Percentiles rank a stretch among this genome's conserved stretches.
Conservation (phyloP, 768 basidiomycete genomes). For the Boletus sensibilis region DNA sequence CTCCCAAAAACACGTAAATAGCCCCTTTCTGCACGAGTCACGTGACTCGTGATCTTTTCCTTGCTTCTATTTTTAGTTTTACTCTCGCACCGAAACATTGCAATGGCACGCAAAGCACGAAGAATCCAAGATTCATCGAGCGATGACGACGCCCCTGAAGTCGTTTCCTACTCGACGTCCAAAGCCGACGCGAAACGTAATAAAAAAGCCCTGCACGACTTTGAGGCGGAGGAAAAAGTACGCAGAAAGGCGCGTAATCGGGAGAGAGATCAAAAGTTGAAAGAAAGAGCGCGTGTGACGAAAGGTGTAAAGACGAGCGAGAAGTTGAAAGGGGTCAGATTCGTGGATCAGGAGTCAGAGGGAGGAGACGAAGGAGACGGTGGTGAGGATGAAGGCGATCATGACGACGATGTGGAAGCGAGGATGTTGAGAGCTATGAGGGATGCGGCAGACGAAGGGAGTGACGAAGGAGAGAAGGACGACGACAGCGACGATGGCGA, state of each 20-base stretch:
- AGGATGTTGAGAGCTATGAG: slow-evolving; percentile 32
- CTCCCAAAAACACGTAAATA: neutral
- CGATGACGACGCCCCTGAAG: slow-evolving; percentile 50
- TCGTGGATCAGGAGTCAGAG: slow-evolving; percentile 4
- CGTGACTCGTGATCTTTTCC: neutral
- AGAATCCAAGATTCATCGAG: slow-evolving; percentile 21
- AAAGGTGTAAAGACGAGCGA: slow-evolving; percentile 6
- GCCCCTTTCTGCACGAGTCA: neutral
- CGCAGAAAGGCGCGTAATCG: slow-evolving; percentile 47
- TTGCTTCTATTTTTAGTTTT: no score
- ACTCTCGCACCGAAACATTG: neutral
- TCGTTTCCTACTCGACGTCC: slow-evolving; percentile 46
- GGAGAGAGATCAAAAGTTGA: slow-evolving; percentile 47
- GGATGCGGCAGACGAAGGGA: slow-evolving; percentile 26
- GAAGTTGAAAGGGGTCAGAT: slow-evolving; percentile 16
- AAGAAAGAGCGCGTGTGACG: slow-evolving; percentile 42
- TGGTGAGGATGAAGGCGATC: slow-evolving; percentile 26
- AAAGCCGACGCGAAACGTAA: slow-evolving; percentile 41
- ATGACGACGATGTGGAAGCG: slow-evolving; percentile 20
- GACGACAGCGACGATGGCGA: slow-evolving; percentile 21
- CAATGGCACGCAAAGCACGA: slow-evolving; percentile 22
- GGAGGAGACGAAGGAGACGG: slow-evolving; percentile 26
- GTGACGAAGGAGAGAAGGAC: slow-evolving; percentile 19
- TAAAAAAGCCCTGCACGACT: slow-evolving; percentile 38
- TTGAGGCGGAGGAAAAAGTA: slow-evolving; percentile 38